These are phyloP conservation scores for Leccinum laetum DNA, from an alignment of 1,284 basidiomycete species.

Conservation along the genomic window DNA sequence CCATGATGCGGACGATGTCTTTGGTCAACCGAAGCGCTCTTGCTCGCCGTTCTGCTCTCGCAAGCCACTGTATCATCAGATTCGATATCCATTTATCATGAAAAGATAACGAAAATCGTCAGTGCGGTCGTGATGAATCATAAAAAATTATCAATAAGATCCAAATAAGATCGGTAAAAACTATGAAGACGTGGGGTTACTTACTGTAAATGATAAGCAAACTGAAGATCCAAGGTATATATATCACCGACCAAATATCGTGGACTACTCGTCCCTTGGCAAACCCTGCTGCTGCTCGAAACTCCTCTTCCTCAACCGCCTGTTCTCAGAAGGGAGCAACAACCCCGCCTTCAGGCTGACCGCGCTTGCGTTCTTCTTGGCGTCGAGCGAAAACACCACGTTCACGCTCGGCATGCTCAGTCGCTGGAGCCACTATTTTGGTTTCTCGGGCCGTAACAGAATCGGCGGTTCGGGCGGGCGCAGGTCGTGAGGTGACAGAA, in stretches of 20 bases:
- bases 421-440: conserved; percentile 72
- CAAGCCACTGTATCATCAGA: background rate
- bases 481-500: conserved; percentile 37
- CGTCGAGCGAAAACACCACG: conserved; percentile 50
- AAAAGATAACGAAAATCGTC: background rate
- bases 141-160: background rate
- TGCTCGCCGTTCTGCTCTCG: no score
- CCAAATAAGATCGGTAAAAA: background rate
- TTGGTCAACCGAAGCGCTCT: no score
- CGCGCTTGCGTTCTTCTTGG: conserved; percentile 46
- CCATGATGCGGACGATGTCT: no score
- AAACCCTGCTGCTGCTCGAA: conserved; percentile 29
- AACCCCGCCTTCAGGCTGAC: conserved; percentile 33
- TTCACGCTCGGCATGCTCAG: conserved; percentile 73
- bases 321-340: conserved; percentile 38
- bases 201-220: background rate
- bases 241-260: conserved; percentile 13
- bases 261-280: conserved; percentile 38
- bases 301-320: conserved; percentile 41
- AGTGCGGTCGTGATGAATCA: background rate
- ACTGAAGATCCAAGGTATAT: background rate
- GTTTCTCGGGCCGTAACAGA: conserved; percentile 50
- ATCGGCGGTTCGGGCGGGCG: conserved; percentile 45
- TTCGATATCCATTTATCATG: background rate
- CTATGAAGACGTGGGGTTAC: background rate